Percentiles rank a stretch among this genome's conserved stretches.
Evolutionary conservation across 2,329 filamentous ascomycete species (phyloP).

Genomic region (Leptographium procerum): DNA sequence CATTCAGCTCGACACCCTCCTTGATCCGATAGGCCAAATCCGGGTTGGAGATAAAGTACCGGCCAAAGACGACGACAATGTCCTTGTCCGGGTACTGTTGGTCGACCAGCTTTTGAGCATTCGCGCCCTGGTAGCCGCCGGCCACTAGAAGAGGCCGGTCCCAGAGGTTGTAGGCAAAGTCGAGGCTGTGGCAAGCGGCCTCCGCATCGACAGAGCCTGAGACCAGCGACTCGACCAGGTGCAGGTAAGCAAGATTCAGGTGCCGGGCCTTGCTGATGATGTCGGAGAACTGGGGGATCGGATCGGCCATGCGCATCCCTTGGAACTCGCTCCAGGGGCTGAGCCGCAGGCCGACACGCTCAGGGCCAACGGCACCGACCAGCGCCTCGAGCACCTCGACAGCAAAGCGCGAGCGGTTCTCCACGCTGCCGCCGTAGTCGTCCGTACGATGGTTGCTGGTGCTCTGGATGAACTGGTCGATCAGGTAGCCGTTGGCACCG

Average conservation of each 20-base stretch:
- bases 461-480: slow-evolving; percentile 45
- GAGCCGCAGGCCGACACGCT: slow-evolving; percentile 40
- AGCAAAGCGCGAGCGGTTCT: slow-evolving; percentile 40
- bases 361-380: slow-evolving; percentile 34
- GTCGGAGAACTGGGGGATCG: slow-evolving; percentile 45
- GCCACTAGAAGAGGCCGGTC: slow-evolving; percentile 19
- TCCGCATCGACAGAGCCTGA: background rate
- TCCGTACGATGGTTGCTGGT: slow-evolving; percentile 42
- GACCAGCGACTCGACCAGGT: slow-evolving; percentile 44
- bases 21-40: slow-evolving; percentile 27
- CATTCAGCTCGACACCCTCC: slow-evolving; percentile 22
- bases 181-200: too few species aligned
- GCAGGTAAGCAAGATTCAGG: slow-evolving; percentile 41
- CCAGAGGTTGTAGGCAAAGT: slow-evolving; percentile 19
- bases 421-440: slow-evolving; percentile 40
- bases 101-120: slow-evolving; percentile 17
- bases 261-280: slow-evolving; percentile 36
- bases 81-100: slow-evolving; percentile 16
- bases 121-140: slow-evolving; percentile 15
- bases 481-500: slow-evolving; percentile 26
- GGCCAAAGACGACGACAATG: slow-evolving; percentile 26
- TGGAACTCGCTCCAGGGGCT: slow-evolving; percentile 46
- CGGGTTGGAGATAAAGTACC: slow-evolving; percentile 39
- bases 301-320: slow-evolving; percentile 46
- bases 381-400: slow-evolving; percentile 41